Evolutionary conservation across 768 basidiomycete genomes (phyloP), one percentile per base, ranked within the genome.

Genomic region (Dictyophora rubrovolvata): DNA sequence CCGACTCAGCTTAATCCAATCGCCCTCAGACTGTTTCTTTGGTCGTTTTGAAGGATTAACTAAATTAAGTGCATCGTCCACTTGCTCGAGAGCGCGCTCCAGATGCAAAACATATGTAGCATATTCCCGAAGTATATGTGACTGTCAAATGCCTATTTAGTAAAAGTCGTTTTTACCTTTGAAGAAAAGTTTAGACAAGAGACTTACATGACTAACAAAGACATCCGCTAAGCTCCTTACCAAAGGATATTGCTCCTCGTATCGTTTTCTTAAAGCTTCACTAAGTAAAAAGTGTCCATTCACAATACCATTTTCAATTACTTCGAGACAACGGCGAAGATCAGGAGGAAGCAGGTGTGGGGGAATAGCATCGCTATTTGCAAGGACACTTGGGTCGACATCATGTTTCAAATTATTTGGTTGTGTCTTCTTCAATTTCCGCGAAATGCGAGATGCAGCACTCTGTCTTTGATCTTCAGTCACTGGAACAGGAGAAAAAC

Each of bases 231-330:
- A 78, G 28, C 86, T 89, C 55, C 94, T 79, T 36, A 97, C 94
- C 36, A 97, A 79, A 14, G 94, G 94, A 68, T 89, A 98, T 64
- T 97, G 94, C 64, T 96, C 92, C 57, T 95, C 93, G 63, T 97
- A 98, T 47, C 93, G 79, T 72, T 89, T 93, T 68, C 81, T 82
- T 64, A 99, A 72, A 20, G 88, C 89, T 54, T 89, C 87, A 55
- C 85, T 87, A 35, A 99, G 78, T 64, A 85, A 81, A 65, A 86
- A 78, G 71, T 99, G 96, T 1, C 96, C 95, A 47, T 89, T 85
- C 55, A 96, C 76, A 49, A 97, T 89, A 22, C 90, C 88, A 36
- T 82, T 80, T 65, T 92, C 85, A 47, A 95, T 83, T 12, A 92
- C 89, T 68, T 93, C 88, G 7, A 98, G 73, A 65, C 93, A 93